Base-by-base conservation (phyloP, 1,284 basidiomycete species). In the Athelia sp. region DNA sequence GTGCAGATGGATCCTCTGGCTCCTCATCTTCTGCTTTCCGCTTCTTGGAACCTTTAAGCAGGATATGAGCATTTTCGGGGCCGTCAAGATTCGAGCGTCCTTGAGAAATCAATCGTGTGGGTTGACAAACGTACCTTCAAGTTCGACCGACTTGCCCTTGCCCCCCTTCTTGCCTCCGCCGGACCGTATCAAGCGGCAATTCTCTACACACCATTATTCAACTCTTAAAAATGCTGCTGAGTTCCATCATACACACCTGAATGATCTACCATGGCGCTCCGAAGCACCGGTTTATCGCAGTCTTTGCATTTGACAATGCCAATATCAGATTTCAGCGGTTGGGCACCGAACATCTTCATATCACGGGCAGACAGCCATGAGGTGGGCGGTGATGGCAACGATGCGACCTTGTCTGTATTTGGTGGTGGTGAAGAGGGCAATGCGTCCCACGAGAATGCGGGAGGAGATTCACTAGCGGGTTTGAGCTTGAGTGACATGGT, bases 331-430 rank as follows among this genome's bases (percentile, higher is more conserved):
- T 71, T 74, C 46, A 92, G 74, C 14, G 91, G 90, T 51, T 83
- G 75, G 3, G 82, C 75, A 31, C 90, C 91, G 65, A 88, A 94
- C 52, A 89, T 76, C 72, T 87, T 87, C 91, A 93, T 93, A 62
- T 93, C 89, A 53, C 79, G 79, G 8, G 87, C 87, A 23, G 87
- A 81, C 14, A 93, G 81, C 81, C 89, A 90, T 70, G 82, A 76
- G 19, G 88, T 87, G 0, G 90, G 90, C 0, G 90, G 88, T 0
- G 83, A 81, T 1, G 76, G 72, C 14, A 73, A 66, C 0, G 74
- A 70, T 3, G 71, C 60, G 36, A 21, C 9, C 4, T 9, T n/a
- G 19, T 40, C 36, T 40, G n/a, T 17, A 2, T 71, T 57, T 15
- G 73, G 69, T 8, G 62, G 53, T 2, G 69, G 61, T 9, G 71